These are phyloP conservation scores for Brettanomyces bruxellensis DNA, from an alignment of 805 yeast genomes.

Conservation along the genomic window DNA sequence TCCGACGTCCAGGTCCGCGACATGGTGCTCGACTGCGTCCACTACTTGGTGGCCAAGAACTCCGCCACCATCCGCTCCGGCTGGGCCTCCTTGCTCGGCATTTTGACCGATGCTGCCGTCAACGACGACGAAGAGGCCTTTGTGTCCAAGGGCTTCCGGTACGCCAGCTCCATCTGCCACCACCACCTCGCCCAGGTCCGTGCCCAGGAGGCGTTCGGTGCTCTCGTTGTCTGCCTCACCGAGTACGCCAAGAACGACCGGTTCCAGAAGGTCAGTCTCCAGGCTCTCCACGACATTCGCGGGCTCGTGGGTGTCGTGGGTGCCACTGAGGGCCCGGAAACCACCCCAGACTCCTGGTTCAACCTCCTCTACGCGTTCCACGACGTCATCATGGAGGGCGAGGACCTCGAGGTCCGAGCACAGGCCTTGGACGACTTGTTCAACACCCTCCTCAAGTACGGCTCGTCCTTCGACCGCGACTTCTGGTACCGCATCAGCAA, in stretches of 20 bases:
- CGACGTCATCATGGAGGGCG: constrained; percentile 86
- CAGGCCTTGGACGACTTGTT: constrained; percentile 77
- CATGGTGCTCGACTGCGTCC: constrained; percentile 83
- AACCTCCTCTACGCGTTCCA: constrained; percentile 82
- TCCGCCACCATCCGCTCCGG: constrained; percentile 77
- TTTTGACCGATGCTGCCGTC: constrained; percentile 63
- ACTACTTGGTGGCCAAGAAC: constrained; percentile 74
- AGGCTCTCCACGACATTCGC: constrained; percentile 68
- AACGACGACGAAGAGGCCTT: constrained; percentile 45
- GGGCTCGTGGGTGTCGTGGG: constrained; percentile 39
- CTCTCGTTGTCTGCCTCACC: constrained; percentile 66
- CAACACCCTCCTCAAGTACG: constrained; percentile 71
- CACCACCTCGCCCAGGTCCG: constrained; percentile 56
- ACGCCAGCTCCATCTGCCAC: constrained; percentile 52
- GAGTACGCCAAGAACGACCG: constrained; percentile 76
- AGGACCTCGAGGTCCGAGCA: constrained; percentile 89
- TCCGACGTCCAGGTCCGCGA: constrained; percentile 65
- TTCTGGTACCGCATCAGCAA: constrained; percentile 82
- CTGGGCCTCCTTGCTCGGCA: constrained; percentile 83
- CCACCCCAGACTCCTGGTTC: constrained; percentile 62
- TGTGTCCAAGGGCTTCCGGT: constrained; percentile 54
- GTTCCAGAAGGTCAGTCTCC: constrained; percentile 73
- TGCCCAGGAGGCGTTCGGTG: constrained; percentile 58
- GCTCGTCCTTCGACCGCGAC: constrained; percentile 59
- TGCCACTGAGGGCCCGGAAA: constrained; percentile 14